These are phyloP conservation scores for Globisporangium okanoganense DNA, from an alignment of 352 stramenopile genomes.

Conservation along the genomic window DNA sequence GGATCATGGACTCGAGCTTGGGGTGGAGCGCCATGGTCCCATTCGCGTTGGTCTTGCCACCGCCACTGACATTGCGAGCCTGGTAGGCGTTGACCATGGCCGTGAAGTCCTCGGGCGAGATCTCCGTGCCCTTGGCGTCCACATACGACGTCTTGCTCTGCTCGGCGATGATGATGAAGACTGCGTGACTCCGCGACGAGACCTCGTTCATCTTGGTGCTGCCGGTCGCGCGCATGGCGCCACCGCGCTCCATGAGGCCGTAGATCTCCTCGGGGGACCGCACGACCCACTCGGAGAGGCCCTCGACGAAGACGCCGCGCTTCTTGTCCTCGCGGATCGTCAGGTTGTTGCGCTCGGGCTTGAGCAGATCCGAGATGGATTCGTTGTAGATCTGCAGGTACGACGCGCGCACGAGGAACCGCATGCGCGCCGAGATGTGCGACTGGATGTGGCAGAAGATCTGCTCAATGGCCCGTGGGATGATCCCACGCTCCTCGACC, in stretches of 20 bases:
- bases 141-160: constrained; percentile 90
- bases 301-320: constrained; percentile 92
- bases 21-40: constrained; percentile 41
- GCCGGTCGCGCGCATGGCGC: constrained; percentile 73
- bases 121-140: constrained; percentile 72
- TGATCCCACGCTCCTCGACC: constrained; percentile 94
- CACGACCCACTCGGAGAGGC: constrained; percentile 94
- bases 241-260: constrained; percentile 91
- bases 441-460: constrained; percentile 91
- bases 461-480: constrained; percentile 97
- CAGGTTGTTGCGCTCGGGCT: constrained; percentile 89
- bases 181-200: constrained; percentile 83
- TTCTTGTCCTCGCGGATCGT: constrained; percentile 93
- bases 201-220: constrained; percentile 91
- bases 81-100: constrained; percentile 75
- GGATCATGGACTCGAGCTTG: constrained; percentile 86
- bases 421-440: constrained; percentile 77
- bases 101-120: constrained; percentile 84
- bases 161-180: constrained; percentile 96
- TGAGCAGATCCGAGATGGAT: constrained; percentile 92
- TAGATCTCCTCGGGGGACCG: constrained; percentile 92
- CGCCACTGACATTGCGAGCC: constrained; percentile 31
- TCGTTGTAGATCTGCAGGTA: constrained; percentile 97
- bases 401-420: constrained; percentile 90
- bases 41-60: constrained; percentile 19